Evolutionary conservation across 768 basidiomycete genomes (phyloP), one percentile per base, ranked within the genome.

Genomic region (Collybia nuda): DNA sequence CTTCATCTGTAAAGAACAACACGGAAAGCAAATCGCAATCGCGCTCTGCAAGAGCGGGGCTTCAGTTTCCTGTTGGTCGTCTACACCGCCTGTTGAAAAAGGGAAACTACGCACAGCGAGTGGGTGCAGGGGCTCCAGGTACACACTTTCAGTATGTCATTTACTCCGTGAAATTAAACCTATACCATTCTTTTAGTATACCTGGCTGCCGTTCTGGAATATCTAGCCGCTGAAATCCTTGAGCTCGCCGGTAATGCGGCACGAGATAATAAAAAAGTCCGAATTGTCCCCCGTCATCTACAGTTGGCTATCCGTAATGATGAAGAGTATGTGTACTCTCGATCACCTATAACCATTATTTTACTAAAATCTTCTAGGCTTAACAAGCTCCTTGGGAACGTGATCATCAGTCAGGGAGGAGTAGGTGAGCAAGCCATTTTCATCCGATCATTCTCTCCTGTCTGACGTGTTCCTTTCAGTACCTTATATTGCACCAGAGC

Each of bases 131-230:
- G 62, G 84, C 87, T 21, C 82, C 88, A 53, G 82, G 84, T 84
- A 58, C 32, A 74, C 69, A 26, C 28, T 7, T 8, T 32, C 4
- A 3, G 1, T 9, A 5, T 19, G 41, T 29, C 14, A 19, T 21
- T 7, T 44, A 18, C 15, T 7, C 7, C 7, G 4, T 26, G 3
- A 26, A 4, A 4, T 7, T 26, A 26, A 26, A 26, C 24, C 3
- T 26, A 7, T 3, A 26, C 24, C 21, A 21, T 19, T 24, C 45
- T 48, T 54, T 52, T 51, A 86, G 91, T 91, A 44, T 92, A 90
- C 69, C 81, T 91, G 51, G 85, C 90, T 51, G 88, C 88, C 45
- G 90, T 93, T 48, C 78, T 93, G 22, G 92, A 93, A 68, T 93
- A 94, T 67, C 79, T 94, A 32, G 80, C 84, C 5, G 92, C 91